Base-by-base conservation (phyloP, 208 protist genomes). In the Vickermania ingenoplastis region DNA sequence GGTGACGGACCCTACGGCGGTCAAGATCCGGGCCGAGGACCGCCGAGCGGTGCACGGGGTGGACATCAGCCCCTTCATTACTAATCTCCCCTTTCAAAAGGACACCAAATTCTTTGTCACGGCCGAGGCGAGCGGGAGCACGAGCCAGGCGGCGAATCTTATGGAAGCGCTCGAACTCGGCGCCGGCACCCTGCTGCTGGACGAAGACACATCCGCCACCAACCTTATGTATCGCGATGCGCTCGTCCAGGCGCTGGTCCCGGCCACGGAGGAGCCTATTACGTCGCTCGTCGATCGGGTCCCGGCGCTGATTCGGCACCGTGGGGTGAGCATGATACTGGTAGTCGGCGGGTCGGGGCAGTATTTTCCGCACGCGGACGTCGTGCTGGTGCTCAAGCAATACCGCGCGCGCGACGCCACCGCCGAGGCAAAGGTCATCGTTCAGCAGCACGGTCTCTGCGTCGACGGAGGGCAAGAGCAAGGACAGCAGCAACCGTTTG, bases 161-260 rank as follows among this genome's bases (percentile, higher is more conserved):
- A 79, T 96, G 65, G 96, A 98, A 58, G 87, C 85, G 26, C 65
- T 98, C 31, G 96, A 98, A 75, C 62, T 92, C n/a, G 94, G 92
- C 31, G 68, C 75, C 28, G 67, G 61, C 14, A 55, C 82, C 41
- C 64, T 98, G 52, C 71, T 98, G 27, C 77, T 98, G 13, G 97
- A 98, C 71, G 96, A 98, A 69, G 97, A 98, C 73, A 98, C 94
- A 3, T 93, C 73, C 45, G 95, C 97, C 1, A 98, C 95, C 28
- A 98, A 98, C 79, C 95, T 98, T 59, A 96, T 98, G 92, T 92
- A 96, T 41, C 87, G 94, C 4, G 92, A 97, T 62, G 59, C 61
- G 27, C 69, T 84, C 21, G 97, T 98, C 94, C 65, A 84, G 67
- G 57, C 65, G 74, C 81, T 98, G 31, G 93, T 98, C 24, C 68